phyloP scores from a whole-genome alignment of 202 grass and related monocot genomes.

The Elaeis oleifera region DNA sequence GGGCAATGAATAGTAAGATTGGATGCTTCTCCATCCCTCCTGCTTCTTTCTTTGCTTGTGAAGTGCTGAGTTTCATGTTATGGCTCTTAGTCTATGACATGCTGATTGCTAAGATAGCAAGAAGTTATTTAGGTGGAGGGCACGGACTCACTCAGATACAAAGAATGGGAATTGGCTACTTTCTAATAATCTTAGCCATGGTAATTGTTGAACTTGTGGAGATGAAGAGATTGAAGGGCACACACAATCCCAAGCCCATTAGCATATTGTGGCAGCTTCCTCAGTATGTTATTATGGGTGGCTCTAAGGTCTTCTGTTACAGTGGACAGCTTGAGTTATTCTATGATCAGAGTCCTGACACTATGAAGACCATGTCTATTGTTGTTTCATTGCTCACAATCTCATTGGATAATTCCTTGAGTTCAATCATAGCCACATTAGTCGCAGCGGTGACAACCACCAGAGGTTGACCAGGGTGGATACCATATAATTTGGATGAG shows the following conservation, averaged over 20 bases:
- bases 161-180: constrained; percentile 48
- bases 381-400: constrained; percentile 53
- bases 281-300: constrained; percentile 56
- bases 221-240: constrained; percentile 37
- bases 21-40: constrained; percentile 3
- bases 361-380: constrained; percentile 67
- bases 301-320: constrained; percentile 51
- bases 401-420: constrained; percentile 64
- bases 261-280: constrained; percentile 13
- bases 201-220: constrained; percentile 47
- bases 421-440: constrained; percentile 49
- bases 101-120: constrained; percentile 18
- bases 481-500: constrained; percentile 7
- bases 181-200: constrained; percentile 63
- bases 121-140: not conserved
- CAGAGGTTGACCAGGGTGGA: constrained; percentile 4
- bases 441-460: constrained; percentile 15
- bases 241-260: too few relatives aligned
- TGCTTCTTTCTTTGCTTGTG: constrained; percentile 5
- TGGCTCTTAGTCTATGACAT: not conserved
- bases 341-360: constrained; percentile 47
- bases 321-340: constrained; percentile 83
- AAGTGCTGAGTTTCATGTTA: not conserved
- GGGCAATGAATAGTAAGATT: not conserved
- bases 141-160: constrained; percentile 44